These are phyloP conservation scores for Plasmodium gonderi DNA, from an alignment of 169 alveolate genomes.

Conservation along the genomic window DNA sequence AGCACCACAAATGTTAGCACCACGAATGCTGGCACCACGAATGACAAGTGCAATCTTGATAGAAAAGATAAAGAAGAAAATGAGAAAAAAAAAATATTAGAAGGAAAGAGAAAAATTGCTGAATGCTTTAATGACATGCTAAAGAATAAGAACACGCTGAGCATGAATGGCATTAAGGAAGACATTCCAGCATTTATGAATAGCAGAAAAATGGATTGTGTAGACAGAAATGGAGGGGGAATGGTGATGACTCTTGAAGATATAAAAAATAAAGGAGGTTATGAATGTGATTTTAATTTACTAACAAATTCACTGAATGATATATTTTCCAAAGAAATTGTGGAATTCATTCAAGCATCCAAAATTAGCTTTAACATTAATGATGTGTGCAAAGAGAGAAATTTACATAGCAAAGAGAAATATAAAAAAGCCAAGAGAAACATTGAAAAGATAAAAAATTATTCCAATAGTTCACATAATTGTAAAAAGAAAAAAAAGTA, in stretches of 20 bases:
- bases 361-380: constrained; percentile 47
- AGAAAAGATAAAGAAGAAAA: background rate
- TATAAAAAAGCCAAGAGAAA: constrained; percentile 39
- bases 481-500: constrained; percentile 11
- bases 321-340: constrained; percentile 73
- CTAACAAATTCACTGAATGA: constrained; percentile 56
- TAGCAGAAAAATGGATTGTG: background rate
- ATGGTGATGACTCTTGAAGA: background rate
- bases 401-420: constrained; percentile 22
- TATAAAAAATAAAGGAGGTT: constrained; percentile 3
- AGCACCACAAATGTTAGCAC: background rate
- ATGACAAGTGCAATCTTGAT: background rate
- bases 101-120: background rate
- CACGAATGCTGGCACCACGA: background rate
- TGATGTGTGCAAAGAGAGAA: constrained; percentile 66
- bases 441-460: constrained; percentile 20
- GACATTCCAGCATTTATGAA: background rate
- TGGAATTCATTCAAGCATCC: constrained; percentile 67
- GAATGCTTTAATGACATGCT: background rate
- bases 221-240: background rate
- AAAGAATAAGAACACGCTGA: background rate
- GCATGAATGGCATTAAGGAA: background rate
- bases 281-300: constrained; percentile 56
- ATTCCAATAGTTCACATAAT: constrained; percentile 6
- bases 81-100: background rate